Percentiles rank a stretch among this genome's conserved stretches.
Conservation (phyloP, 2,329 filamentous ascomycete genomes). For the Metarhizium robertsii region DNA sequence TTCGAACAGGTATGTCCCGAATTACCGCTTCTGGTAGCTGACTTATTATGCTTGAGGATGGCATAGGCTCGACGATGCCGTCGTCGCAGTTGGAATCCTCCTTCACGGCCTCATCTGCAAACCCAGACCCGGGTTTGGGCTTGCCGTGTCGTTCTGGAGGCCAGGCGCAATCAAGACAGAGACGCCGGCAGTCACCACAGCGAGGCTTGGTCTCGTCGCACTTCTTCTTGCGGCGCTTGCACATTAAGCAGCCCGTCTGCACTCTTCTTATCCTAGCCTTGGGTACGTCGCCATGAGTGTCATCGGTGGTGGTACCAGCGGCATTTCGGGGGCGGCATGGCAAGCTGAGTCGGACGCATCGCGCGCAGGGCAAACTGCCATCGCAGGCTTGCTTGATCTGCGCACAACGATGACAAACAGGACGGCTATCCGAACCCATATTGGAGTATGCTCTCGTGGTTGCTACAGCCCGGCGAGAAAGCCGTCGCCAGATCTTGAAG, state of each 20-base stretch:
- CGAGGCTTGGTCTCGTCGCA: conserved; percentile 35
- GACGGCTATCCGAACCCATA: conserved; percentile 19
- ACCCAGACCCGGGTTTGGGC: conserved; percentile 7
- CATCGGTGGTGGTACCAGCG: conserved; percentile 3
- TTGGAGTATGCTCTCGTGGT: neutral
- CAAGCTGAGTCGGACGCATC: conserved; percentile 23
- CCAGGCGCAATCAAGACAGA: conserved; percentile 25
- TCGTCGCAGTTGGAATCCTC: neutral
- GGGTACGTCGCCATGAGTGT: conserved; percentile 14
- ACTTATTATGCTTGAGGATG: neutral
- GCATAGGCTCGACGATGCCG: neutral
- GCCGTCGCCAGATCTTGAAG: neutral
- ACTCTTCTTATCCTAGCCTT: conserved; percentile 24
- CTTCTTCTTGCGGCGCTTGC: conserved; percentile 37
- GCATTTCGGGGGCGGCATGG: conserved; percentile 20
- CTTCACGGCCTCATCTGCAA: conserved; percentile 5
- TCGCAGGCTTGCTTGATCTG: conserved; percentile 28
- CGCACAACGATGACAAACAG: conserved; percentile 24
- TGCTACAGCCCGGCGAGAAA: neutral
- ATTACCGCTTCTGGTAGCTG: neutral
- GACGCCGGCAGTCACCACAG: conserved; percentile 27
- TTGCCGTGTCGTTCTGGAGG: conserved; percentile 14
- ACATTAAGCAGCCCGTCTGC: conserved; percentile 33
- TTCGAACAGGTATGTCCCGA: conserved; percentile 13
- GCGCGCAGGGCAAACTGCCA: conserved; percentile 21